A percentile compares a stretch with the other conserved stretches of the same genome.
Evolutionary conservation across 2,329 filamentous ascomycete genomes (phyloP).

Genomic region (Epichloe sylvatica): DNA sequence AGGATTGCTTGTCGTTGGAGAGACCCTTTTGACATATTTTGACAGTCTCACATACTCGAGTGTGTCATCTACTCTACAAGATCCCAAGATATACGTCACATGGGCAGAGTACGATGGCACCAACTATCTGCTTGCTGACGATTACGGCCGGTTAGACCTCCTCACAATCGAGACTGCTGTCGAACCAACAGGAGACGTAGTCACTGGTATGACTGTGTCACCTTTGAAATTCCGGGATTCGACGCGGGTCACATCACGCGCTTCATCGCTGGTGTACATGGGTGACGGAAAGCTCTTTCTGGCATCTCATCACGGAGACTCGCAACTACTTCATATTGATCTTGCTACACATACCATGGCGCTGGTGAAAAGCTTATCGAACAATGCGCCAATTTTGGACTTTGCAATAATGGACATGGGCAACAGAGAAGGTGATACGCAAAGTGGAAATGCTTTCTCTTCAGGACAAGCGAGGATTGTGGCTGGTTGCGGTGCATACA

Average conservation of each 20-base stretch:
- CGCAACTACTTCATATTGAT: slow-evolving; percentile 58
- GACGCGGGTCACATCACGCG: slow-evolving; percentile 47
- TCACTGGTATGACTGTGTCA: slow-evolving; percentile 58
- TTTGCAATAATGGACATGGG: slow-evolving; percentile 96
- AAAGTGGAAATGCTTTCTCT: slow-evolving; percentile 73
- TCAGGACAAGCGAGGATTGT: slow-evolving; percentile 90
- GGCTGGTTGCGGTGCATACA: slow-evolving; percentile 79
- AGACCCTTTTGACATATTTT: slow-evolving; percentile 73
- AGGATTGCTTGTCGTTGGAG: slow-evolving; percentile 61
- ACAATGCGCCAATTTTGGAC: slow-evolving; percentile 84
- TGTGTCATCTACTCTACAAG: slow-evolving; percentile 50
- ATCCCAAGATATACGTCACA: slow-evolving; percentile 76
- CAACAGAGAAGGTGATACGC: slow-evolving; percentile 61
- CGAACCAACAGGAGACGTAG: slow-evolving; percentile 48
- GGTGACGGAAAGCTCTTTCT: slow-evolving; percentile 63
- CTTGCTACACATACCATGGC: slow-evolving; percentile 33
- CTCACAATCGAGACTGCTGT: slow-evolving; percentile 61
- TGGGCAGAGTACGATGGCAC: slow-evolving; percentile 77
- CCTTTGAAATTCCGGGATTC: slow-evolving; percentile 17
- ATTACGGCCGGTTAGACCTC: slow-evolving; percentile 77
- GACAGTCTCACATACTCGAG: slow-evolving; percentile 60
- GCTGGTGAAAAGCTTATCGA: slow-evolving; percentile 54
- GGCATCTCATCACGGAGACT: slow-evolving; percentile 86
- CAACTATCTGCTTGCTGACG: slow-evolving; percentile 78
- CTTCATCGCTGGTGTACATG: slow-evolving; percentile 67